These are phyloP conservation scores for Blepharisma stoltei DNA, from an alignment of 73 alveolate genomes.

Conservation along the genomic window DNA sequence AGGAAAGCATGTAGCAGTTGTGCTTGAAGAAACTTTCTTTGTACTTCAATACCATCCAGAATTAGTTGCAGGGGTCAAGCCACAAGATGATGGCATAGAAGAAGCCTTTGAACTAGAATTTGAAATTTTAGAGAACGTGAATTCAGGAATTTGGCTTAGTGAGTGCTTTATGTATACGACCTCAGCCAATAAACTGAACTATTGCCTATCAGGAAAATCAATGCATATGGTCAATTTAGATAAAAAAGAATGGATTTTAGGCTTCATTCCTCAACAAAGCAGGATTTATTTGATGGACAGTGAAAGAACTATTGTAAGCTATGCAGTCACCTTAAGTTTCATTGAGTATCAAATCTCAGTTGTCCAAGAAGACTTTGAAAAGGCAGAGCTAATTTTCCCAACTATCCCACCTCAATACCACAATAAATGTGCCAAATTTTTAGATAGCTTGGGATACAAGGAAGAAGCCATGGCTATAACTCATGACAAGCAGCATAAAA, in stretches of 20 bases:
- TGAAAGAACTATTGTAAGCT: constrained; percentile 56
- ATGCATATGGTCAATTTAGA: constrained; percentile 60
- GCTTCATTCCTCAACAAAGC: constrained; percentile 65
- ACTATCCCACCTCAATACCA: constrained; percentile 58
- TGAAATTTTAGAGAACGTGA: constrained; percentile 78
- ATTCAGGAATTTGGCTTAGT: constrained; percentile 80
- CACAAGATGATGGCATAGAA: constrained; percentile 80
- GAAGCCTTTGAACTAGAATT: constrained; percentile 89
- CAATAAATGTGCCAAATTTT: constrained; percentile 76
- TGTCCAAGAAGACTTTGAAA: constrained; percentile 40
- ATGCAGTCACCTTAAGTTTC: constrained; percentile 48
- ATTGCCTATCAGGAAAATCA: constrained; percentile 77
- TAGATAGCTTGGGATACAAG: constrained; percentile 68
- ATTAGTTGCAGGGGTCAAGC: constrained; percentile 44
- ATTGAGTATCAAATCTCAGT: constrained; percentile 57
- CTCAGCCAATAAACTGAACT: constrained; percentile 77
- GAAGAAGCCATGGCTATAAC: constrained; percentile 89
- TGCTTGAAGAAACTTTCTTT: constrained; percentile 87
- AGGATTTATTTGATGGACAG: constrained; percentile 81
- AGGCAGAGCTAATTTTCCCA: constrained; percentile 64
- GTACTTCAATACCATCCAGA: constrained; percentile 79
- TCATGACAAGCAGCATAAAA: constrained; percentile 85
- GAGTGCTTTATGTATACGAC: constrained; percentile 81
- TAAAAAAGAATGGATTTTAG: constrained; percentile 68
- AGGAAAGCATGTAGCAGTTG: constrained; percentile 65